Base-by-base conservation (phyloP, 202 grass and related monocot species). In the Panicum virgatum region DNA sequence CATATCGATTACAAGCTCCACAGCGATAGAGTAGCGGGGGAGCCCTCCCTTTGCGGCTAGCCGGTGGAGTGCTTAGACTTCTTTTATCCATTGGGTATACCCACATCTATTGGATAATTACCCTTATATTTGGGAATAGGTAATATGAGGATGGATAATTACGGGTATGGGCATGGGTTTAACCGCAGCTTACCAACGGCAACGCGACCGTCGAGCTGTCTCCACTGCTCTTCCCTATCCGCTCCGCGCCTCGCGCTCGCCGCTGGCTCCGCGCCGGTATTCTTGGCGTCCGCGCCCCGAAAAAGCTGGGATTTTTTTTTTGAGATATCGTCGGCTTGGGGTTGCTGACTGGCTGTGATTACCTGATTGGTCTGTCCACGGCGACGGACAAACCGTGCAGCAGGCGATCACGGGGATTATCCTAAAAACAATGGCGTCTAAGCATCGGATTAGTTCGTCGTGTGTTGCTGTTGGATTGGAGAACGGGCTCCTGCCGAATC, bases 281-380 rank as follows among this genome's bases (percentile, higher is more conserved):
- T 73, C 29, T 66, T 66, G 32, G 50, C 83, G 27, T 54, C 19
- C 13, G 67, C 26, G 61, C 23, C 16, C 69, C 62, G 30, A 15
- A 29, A 64, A 89, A 85, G 46, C 18, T 61, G 54, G 40, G 75
- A 18, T 44, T 58, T 56, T 34, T 54, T 52, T 29, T 62, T 22
- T 25, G 0, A 1, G 42, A 3, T 45, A 44, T 26, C 68, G 27
- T 15, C 39, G n/a, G 53, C 12, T 5, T 25, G 12, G 26, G 15
- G 26, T 27, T 20, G 45, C 26, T 34, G 32, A 34, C 32, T 66
- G 30, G 32, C 32, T 37, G 71, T 58, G 54, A 58, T 14, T 1
- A 3, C 22, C 57, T 26, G 51, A 58, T 75, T 58, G 72, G 71
- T 54, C 56, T 22, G 30, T 25, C 69, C 46, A 52, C 29, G 46